phyloP scores from a whole-genome alignment of 2,329 filamentous ascomycete species.

The Nemania sp. region DNA sequence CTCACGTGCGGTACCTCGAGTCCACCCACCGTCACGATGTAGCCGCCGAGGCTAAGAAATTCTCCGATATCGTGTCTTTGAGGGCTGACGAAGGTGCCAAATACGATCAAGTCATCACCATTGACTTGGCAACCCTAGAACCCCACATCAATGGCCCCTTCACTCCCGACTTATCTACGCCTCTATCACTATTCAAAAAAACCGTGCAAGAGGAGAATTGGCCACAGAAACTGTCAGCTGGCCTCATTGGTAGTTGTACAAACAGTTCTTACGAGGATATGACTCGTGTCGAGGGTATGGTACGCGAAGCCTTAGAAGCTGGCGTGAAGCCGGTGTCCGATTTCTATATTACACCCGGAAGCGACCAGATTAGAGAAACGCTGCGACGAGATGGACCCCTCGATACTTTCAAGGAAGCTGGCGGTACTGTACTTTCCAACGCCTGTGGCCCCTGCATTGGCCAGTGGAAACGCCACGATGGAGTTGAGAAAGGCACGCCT shows the following conservation, averaged over 20 bases:
- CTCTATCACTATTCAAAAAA: constrained; percentile 88
- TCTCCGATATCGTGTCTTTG: constrained; percentile 69
- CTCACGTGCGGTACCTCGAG: constrained; percentile 85
- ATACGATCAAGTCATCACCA: constrained; percentile 92
- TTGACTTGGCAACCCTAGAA: constrained; percentile 89
- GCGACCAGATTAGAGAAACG: constrained; percentile 95
- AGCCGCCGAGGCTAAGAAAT: constrained; percentile 71
- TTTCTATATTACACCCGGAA: constrained; percentile 97
- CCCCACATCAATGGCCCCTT: constrained; percentile 98
- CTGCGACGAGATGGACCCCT: constrained; percentile 90
- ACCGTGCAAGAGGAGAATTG: constrained; percentile 86
- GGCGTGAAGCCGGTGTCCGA: constrained; percentile 89
- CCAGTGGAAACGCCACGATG: constrained; percentile 94
- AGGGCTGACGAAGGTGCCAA: constrained; percentile 82
- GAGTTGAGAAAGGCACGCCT: constrained; percentile 81
- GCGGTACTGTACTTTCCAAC: constrained; percentile 91
- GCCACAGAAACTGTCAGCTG: constrained; percentile 91
- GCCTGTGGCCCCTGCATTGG: constrained; percentile 95
- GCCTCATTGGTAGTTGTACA: constrained; percentile 96
- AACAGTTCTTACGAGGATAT: constrained; percentile 99
- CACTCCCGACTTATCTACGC: constrained; percentile 94
- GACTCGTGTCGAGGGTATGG: constrained; percentile 92
- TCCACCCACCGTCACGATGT: constrained; percentile 83
- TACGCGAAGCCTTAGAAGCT: constrained; percentile 90
- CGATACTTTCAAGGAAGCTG: constrained; percentile 84